Percentiles rank a stretch among this genome's conserved stretches.
These are phyloP conservation scores for Hypoxylon fuscum DNA, from an alignment of 495 filamentous ascomycete genomes.

Conservation along the genomic window DNA sequence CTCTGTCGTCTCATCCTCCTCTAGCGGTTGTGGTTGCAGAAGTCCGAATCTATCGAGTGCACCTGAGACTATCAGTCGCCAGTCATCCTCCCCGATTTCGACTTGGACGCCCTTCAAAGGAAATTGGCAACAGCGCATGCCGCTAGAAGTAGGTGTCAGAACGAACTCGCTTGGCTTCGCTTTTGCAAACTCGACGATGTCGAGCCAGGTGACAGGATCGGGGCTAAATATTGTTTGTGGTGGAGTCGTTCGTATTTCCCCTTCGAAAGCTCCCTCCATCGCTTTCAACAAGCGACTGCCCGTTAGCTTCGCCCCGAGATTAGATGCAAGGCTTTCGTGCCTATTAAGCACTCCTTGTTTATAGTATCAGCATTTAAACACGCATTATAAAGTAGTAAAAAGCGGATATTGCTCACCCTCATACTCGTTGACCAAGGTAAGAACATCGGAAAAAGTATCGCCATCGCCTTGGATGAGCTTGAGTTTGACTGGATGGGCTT, in stretches of 20 bases:
- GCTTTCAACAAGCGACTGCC: slow-evolving; percentile 84
- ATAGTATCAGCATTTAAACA: slow-evolving; percentile 21
- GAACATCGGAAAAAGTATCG: slow-evolving; percentile 56
- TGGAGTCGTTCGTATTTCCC: slow-evolving; percentile 71
- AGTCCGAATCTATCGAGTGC: slow-evolving; percentile 86
- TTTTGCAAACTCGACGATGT: slow-evolving; percentile 85
- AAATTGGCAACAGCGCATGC: slow-evolving; percentile 76
- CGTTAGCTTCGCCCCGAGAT: slow-evolving; percentile 82
- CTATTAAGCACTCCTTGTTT: slow-evolving; percentile 75
- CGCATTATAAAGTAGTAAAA: neutral
- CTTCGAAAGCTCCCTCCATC: slow-evolving; percentile 86
- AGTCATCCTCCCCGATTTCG: slow-evolving; percentile 89
- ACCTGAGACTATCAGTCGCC: slow-evolving; percentile 79
- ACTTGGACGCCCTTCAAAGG: slow-evolving; percentile 81
- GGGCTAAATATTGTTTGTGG: slow-evolving; percentile 56
- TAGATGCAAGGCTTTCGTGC: slow-evolving; percentile 85
- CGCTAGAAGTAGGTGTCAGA: slow-evolving; percentile 70
- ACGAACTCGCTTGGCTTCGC: slow-evolving; percentile 82
- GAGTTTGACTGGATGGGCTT: slow-evolving; percentile 48
- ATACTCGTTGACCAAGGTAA: slow-evolving; percentile 78
- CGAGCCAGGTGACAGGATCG: slow-evolving; percentile 78
- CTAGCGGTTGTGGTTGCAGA: slow-evolving; percentile 72
- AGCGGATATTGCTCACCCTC: slow-evolving; percentile 55
- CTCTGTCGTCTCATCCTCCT: slow-evolving; percentile 88
- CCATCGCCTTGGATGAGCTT: slow-evolving; percentile 56